Conservation (phyloP, 495 filamentous ascomycete genomes). For the Chaetomium tenue region DNA sequence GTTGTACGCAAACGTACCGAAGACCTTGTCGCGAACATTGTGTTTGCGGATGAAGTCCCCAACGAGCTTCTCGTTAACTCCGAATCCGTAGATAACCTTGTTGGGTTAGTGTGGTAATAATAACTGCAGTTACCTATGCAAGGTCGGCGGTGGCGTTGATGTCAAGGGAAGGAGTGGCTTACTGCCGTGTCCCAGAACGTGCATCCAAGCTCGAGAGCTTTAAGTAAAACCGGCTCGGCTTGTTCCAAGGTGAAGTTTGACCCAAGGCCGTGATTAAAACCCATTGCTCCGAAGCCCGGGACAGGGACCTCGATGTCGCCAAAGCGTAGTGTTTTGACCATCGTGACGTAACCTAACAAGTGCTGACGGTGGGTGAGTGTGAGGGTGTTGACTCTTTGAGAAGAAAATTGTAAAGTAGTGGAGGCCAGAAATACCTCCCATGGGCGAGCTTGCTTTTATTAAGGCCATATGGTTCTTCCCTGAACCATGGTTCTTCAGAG, state of each 20-base stretch:
- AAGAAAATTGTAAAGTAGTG: background rate
- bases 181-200: conserved; percentile 8
- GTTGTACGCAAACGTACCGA: background rate
- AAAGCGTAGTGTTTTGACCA: conserved; percentile 6
- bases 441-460: background rate
- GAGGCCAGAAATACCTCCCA: background rate
- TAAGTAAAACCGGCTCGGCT: conserved; percentile 3
- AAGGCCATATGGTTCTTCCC: too few species aligned
- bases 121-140: background rate
- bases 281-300: conserved; percentile 7
- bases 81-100: background rate
- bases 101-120: background rate
- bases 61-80: conserved; percentile 3
- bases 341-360: background rate
- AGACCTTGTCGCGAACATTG: conserved; percentile 7
- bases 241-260: background rate
- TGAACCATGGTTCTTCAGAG: background rate
- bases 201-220: conserved; percentile 2
- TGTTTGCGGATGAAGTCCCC: conserved; percentile 5
- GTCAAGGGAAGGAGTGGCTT: background rate
- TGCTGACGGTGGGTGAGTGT: too few species aligned
- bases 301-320: conserved; percentile 1
- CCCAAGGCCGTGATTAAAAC: background rate
- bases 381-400: background rate
- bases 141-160: background rate